phyloP scores from a whole-genome alignment of 495 filamentous ascomycete genomes.

The Aspergillus baeticus region DNA sequence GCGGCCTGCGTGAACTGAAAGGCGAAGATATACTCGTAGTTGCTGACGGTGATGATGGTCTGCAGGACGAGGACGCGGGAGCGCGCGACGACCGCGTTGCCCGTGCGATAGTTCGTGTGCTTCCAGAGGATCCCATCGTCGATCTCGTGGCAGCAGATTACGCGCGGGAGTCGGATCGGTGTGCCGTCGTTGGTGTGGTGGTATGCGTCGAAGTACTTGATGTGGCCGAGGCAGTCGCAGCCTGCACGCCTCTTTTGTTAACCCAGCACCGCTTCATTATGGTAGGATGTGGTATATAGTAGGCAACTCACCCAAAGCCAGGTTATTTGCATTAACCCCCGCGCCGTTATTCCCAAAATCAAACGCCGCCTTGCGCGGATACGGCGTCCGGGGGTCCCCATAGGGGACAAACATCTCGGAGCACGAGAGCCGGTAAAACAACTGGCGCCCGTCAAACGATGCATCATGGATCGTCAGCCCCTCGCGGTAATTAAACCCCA shows the following conservation, averaged over 20 bases:
- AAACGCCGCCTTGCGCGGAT: conserved; percentile 69
- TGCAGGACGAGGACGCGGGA: conserved; percentile 65
- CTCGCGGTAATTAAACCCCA: conserved; percentile 66
- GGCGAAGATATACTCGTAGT: conserved; percentile 86
- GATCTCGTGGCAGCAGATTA: conserved; percentile 68
- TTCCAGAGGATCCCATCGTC: conserved; percentile 70
- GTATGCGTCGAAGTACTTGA: conserved; percentile 64
- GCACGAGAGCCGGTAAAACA: conserved; percentile 68
- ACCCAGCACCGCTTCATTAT: no score
- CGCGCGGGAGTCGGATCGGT: conserved; percentile 54
- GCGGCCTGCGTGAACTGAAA: conserved; percentile 88
- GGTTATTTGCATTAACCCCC: conserved; percentile 67
- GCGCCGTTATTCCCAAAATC: conserved; percentile 73
- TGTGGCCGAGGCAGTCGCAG: conserved; percentile 68
- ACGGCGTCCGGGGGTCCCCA: conserved; percentile 64
- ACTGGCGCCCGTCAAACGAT: conserved; percentile 66
- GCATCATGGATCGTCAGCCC: conserved; percentile 67
- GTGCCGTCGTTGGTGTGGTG: conserved; percentile 54
- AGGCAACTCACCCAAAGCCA: no score
- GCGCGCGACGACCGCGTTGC: conserved; percentile 60
- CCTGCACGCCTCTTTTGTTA: no score
- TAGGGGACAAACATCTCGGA: conserved; percentile 77
- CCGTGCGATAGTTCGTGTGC: conserved; percentile 69
- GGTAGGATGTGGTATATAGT: no score
- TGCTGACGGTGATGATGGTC: conserved; percentile 76